A percentile compares a stretch with the other conserved stretches of the same genome.
These are phyloP conservation scores for Exophiala aquamarina DNA, from an alignment of 2,329 filamentous ascomycete species.

Conservation along the genomic window DNA sequence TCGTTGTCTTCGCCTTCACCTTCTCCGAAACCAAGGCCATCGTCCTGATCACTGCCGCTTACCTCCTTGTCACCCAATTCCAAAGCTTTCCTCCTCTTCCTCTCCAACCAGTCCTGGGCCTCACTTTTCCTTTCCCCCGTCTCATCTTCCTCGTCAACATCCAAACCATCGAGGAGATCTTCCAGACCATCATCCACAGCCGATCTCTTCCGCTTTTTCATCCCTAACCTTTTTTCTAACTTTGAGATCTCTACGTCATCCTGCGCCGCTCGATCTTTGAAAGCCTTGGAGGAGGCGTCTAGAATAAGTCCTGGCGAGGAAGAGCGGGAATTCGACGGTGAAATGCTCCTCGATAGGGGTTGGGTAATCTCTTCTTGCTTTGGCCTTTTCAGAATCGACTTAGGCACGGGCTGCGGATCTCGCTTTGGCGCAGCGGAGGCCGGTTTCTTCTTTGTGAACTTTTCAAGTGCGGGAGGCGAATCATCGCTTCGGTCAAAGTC, in stretches of 20 bases:
- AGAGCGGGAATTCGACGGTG: conserved; percentile 17
- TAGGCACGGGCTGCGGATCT: conserved; percentile 29
- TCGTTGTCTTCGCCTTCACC: conserved; percentile 5
- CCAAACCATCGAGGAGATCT: conserved; percentile 70
- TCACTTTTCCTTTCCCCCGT: conserved; percentile 60
- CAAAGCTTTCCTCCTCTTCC: conserved; percentile 29
- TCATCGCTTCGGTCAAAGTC: conserved; percentile 34
- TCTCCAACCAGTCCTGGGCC: conserved; percentile 58
- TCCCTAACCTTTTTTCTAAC: conserved; percentile 82
- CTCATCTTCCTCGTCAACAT: conserved; percentile 51
- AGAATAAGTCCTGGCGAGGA: conserved; percentile 27
- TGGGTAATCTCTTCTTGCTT: conserved; percentile 6
- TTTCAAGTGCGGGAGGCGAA: conserved; percentile 23
- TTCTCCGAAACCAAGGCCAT: conserved; percentile 20
- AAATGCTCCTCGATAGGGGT: conserved; percentile 12
- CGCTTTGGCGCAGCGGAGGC: conserved; percentile 19
- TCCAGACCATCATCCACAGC: conserved; percentile 84
- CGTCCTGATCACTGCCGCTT: conserved; percentile 36
- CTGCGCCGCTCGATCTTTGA: conserved; percentile 67
- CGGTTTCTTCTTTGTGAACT: conserved; percentile 5
- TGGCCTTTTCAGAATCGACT: conserved; percentile 39
- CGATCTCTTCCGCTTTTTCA: conserved; percentile 72
- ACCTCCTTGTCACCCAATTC: conserved; percentile 29
- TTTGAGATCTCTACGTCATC: conserved; percentile 88
- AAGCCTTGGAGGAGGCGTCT: conserved; percentile 35